phyloP scores from a whole-genome alignment of 768 basidiomycete genomes.

The Crepidotus variabilis region DNA sequence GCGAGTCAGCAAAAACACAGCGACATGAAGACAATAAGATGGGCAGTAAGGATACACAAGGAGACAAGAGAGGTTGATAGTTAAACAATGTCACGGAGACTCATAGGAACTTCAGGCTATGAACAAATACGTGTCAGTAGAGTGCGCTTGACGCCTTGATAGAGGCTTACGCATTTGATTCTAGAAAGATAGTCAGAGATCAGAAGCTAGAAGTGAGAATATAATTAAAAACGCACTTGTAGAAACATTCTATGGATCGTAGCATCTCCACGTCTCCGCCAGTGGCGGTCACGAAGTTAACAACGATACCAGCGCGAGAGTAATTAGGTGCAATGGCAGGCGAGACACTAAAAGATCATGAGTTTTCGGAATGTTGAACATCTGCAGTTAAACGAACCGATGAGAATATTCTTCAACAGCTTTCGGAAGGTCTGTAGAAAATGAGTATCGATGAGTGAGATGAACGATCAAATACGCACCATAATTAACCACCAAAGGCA shows the following conservation, averaged over 20 bases:
- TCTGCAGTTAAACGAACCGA: slow-evolving; percentile 48
- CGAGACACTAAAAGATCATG: slow-evolving; percentile 53
- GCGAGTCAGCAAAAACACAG: slow-evolving; percentile 41
- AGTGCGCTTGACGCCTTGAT: background rate
- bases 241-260: slow-evolving; percentile 97
- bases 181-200: slow-evolving; percentile 27
- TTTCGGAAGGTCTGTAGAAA: slow-evolving; percentile 73
- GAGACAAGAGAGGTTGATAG: slow-evolving; percentile 42
- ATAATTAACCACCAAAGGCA: slow-evolving; percentile 94
- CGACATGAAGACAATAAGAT: slow-evolving; percentile 33
- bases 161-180: slow-evolving; percentile 81
- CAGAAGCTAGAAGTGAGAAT: background rate
- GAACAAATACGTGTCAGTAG: slow-evolving; percentile 19
- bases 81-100: slow-evolving; percentile 86
- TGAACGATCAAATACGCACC: slow-evolving; percentile 36
- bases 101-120: slow-evolving; percentile 89
- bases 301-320: slow-evolving; percentile 84
- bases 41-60: slow-evolving; percentile 80
- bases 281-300: slow-evolving; percentile 97
- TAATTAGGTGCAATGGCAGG: slow-evolving; percentile 86
- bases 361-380: slow-evolving; percentile 4
- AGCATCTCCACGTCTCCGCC: slow-evolving; percentile 99
- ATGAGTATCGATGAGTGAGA: background rate
- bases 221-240: slow-evolving; percentile 55
- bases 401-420: slow-evolving; percentile 98